These are phyloP conservation scores for Pilobolus umbonatus DNA, from an alignment of 192 early-diverging fungal genomes.

Conservation along the genomic window DNA sequence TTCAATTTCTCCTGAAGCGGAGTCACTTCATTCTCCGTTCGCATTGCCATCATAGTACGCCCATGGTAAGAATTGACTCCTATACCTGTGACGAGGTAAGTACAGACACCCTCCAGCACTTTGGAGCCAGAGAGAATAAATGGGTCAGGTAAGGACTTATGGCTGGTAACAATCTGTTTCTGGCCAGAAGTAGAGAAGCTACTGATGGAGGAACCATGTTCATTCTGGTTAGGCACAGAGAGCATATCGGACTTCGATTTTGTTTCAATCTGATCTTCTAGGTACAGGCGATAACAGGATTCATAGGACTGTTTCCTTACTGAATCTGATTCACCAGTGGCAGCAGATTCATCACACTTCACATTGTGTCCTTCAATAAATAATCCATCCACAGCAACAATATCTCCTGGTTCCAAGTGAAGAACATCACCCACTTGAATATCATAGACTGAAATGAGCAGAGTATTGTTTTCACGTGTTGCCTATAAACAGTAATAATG, in stretches of 20 bases:
- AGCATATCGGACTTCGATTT: not conserved
- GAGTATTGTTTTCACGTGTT: constrained; percentile 63
- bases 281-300: constrained; percentile 30
- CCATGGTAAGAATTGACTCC: constrained; percentile 89
- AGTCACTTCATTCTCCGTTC: constrained; percentile 80
- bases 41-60: constrained; percentile 80
- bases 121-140: constrained; percentile 94
- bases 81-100: constrained; percentile 78
- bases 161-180: constrained; percentile 22
- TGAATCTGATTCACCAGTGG: constrained; percentile 93
- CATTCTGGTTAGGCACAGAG: constrained; percentile 2
- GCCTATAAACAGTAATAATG: constrained; percentile 32
- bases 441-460: constrained; percentile 69
- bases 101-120: constrained; percentile 83
- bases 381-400: constrained; percentile 88
- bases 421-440: constrained; percentile 90
- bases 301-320: constrained; percentile 71
- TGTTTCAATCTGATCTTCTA: not conserved
- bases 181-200: not conserved
- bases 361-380: constrained; percentile 79
- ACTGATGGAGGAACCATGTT: not conserved
- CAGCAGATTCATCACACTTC: constrained; percentile 85
- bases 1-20: constrained; percentile 92
- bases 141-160: constrained; percentile 49
- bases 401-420: constrained; percentile 86